These are phyloP conservation scores for Arctium lappa DNA, from an alignment of 129 eudicot genomes.

Conservation along the genomic window DNA sequence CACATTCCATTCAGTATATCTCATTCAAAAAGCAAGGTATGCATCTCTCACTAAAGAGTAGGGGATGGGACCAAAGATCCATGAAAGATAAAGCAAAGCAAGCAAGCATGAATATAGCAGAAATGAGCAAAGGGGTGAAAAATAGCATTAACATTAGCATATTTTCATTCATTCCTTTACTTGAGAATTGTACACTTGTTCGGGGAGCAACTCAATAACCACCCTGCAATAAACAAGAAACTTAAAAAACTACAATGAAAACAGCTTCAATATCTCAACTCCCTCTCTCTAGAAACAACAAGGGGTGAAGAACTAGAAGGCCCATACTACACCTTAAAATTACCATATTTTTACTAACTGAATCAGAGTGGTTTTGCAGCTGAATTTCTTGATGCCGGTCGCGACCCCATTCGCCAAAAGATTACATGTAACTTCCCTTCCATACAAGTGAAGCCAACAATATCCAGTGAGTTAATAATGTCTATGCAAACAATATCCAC, in stretches of 20 bases:
- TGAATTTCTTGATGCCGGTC: conserved; percentile 28
- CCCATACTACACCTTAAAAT: conserved; percentile 26
- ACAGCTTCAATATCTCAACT: conserved; percentile 21
- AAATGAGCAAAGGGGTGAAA: background rate
- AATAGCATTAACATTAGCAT: conserved; percentile 11
- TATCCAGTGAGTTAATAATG: conserved; percentile 10
- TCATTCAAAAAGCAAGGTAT: too few species aligned
- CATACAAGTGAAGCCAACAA: conserved; percentile 13
- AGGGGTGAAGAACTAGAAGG: conserved; percentile 23
- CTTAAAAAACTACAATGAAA: conserved; percentile 5
- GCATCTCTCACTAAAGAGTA: too few species aligned
- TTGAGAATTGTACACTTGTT: conserved; percentile 33
- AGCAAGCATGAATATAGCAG: background rate
- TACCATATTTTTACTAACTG: conserved; percentile 24
- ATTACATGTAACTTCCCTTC: conserved; percentile 6
- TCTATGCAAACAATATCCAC: conserved; percentile 5
- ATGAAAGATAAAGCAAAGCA: background rate
- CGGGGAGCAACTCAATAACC: conserved; percentile 26
- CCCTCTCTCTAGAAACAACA: conserved; percentile 27
- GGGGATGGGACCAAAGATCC: too few species aligned
- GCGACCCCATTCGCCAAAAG: conserved; percentile 6
- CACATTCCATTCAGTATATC: too few species aligned
- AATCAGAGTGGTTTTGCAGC: conserved; percentile 10
- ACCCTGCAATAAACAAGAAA: conserved; percentile 18
- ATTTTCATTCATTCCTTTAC: conserved; percentile 31